Base-by-base conservation (phyloP, 352 stramenopile genomes). In the Phytophthora niederhauseri region DNA sequence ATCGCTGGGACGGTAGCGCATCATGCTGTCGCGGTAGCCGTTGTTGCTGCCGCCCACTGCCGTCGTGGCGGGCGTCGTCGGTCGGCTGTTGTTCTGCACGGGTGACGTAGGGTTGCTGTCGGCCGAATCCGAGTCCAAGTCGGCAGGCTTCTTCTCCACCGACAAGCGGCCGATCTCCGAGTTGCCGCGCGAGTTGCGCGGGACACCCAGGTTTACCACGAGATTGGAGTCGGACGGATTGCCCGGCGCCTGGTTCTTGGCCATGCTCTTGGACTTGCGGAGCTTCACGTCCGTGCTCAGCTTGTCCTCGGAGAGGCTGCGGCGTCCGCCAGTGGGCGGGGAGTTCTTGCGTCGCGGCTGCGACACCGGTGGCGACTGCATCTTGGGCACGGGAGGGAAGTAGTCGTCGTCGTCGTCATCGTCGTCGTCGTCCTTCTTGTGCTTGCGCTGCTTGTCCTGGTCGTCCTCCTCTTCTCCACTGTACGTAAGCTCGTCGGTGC, bases 1-100 rank as follows among this genome's bases (percentile, higher is more conserved):
- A 43, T 93, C 83, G 36, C 82, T 93, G 2, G 85, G 85, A 17
- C 82, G 82, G 61, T 91, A 91, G 34, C 81, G 78, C 72, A 90
- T 82, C 80, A 91, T 93, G 52, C 81, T 90, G 28, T 91, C 85
- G 15, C 84, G 84, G 31, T 70, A 76, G 12, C 68, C 78, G 36
- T 74, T 67, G 31, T 74, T 73, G 56, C 28, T 66, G 36, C 58
- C 57, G 17, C 41, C 41, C 41, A 48, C 41, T 19, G 41, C 41
- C 14, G 41, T 48, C 17, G 41, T 48, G 46, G 19, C 22, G 6
- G 24, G 26, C 34, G 56, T 58, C 43, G 66, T 34, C n/a, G 12
- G 22, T 19, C 41, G 67, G 15, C 15, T 20, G 36, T 45, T 45
- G 41, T 48, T 9, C 41, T 48, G 41, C 41, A 50, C 64, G 0